A percentile compares a stretch with the other conserved stretches of the same genome.
Evolutionary conservation across 805 yeast genomes (phyloP).

Genomic region (Spathaspora hagerdaliae): DNA sequence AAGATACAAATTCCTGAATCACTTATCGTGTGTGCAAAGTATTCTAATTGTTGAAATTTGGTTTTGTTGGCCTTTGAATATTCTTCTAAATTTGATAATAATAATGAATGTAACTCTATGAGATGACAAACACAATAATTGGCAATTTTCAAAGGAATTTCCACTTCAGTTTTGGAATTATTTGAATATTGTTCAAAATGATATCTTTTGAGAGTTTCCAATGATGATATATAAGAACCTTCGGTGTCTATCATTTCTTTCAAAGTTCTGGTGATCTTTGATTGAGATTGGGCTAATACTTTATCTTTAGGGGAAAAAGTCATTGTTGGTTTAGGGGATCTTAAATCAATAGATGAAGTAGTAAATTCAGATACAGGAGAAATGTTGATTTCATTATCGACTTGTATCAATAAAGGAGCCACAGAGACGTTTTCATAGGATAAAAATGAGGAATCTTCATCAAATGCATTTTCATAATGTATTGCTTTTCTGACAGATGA

Average conservation of each 20-base stretch:
- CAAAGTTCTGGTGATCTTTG: constrained; percentile 18
- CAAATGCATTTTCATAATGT: neutral
- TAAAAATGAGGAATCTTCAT: neutral
- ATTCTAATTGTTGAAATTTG: constrained; percentile 4
- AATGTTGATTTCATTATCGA: neutral
- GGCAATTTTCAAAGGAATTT: constrained; percentile 14
- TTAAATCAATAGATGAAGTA: constrained; percentile 3
- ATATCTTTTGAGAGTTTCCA: constrained; percentile 38
- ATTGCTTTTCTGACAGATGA: neutral
- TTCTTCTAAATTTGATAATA: constrained; percentile 14
- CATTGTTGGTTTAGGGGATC: constrained; percentile 17
- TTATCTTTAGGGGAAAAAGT: constrained; percentile 15
- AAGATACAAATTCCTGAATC: constrained; percentile 11
- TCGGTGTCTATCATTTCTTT: constrained; percentile 51
- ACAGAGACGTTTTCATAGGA: neutral
- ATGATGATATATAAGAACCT: constrained; percentile 40
- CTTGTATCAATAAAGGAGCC: neutral
- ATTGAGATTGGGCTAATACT: neutral
- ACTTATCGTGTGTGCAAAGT: constrained; percentile 3
- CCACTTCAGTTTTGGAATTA: constrained; percentile 23
- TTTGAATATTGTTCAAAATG: constrained; percentile 39
- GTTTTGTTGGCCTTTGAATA: constrained; percentile 2
- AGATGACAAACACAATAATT: constrained; percentile 10
- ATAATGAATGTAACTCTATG: constrained; percentile 20
- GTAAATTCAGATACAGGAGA: neutral